Evolutionary conservation across 129 eudicot species (phyloP).

Genomic region (Ambrosia artemisiifolia): DNA sequence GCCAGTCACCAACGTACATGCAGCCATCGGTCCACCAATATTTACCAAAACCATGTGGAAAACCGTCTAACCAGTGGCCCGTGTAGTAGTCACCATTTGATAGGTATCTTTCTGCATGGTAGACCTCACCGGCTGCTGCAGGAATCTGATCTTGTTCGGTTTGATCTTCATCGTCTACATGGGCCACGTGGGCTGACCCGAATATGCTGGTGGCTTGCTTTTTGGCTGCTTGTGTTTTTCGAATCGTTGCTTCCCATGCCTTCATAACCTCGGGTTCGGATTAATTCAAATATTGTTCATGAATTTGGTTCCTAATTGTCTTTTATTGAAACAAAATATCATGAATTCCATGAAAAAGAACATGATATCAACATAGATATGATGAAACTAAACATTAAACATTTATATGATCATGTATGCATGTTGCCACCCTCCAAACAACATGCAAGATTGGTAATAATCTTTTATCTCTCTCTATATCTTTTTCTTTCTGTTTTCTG

Average conservation of each 20-base stretch:
- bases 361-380: slow-evolving; percentile 15
- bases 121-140: slow-evolving; percentile 50
- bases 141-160: slow-evolving; percentile 40
- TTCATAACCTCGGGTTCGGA: slow-evolving; percentile 47
- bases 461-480: neutral
- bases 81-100: slow-evolving; percentile 84
- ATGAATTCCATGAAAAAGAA: slow-evolving; percentile 24
- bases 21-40: slow-evolving; percentile 98
- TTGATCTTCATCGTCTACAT: slow-evolving; percentile 41
- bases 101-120: slow-evolving; percentile 59
- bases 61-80: slow-evolving; percentile 70
- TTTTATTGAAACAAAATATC: slow-evolving; percentile 28
- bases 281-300: slow-evolving; percentile 25
- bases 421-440: slow-evolving; percentile 17
- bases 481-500: slow-evolving; percentile 6
- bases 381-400: slow-evolving; percentile 15
- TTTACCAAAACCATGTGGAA: slow-evolving; percentile 88
- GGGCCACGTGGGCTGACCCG: slow-evolving; percentile 54
- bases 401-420: neutral
- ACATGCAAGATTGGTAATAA: slow-evolving; percentile 4
- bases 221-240: slow-evolving; percentile 83
- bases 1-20: slow-evolving; percentile 91
- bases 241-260: slow-evolving; percentile 95
- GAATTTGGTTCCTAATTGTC: slow-evolving; percentile 13
- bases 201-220: slow-evolving; percentile 78